Conservation (phyloP, 768 basidiomycete genomes). For the Russula brevipes region DNA sequence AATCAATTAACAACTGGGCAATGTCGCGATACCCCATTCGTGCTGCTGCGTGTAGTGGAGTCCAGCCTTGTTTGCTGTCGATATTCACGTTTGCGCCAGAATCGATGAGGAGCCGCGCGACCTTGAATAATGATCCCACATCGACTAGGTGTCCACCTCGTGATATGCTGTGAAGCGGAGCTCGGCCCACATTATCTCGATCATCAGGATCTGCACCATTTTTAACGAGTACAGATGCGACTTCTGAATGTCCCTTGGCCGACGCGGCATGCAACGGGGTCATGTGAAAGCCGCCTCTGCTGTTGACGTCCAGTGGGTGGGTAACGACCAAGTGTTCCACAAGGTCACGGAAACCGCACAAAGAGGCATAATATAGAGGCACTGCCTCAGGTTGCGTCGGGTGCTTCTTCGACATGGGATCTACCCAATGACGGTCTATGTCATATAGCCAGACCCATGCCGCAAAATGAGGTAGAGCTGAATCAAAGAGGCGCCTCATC, state of each 20-base stretch:
- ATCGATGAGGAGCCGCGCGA: not conserved
- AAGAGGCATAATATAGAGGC: slow-evolving; percentile 11
- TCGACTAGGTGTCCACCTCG: not conserved
- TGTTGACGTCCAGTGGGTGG: not conserved
- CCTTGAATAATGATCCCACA: too few species aligned
- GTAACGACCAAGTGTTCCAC: not conserved
- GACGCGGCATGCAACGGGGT: not conserved
- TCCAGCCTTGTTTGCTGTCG: not conserved
- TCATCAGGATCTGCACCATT: not conserved
- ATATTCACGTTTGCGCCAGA: not conserved
- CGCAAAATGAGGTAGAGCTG: not conserved
- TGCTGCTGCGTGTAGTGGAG: not conserved
- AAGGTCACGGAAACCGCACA: slow-evolving; percentile 3
- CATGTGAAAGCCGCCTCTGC: not conserved
- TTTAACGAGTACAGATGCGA: not conserved
- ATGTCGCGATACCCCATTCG: not conserved
- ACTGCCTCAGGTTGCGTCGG: not conserved
- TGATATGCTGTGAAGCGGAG: not conserved
- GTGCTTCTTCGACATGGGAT: not conserved
- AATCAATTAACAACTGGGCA: not conserved
- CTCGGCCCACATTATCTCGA: too few species aligned
- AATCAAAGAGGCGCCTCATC: slow-evolving; percentile 6
- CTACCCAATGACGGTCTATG: not conserved
- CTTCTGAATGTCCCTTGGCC: not conserved
- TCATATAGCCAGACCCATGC: slow-evolving; percentile 12